phyloP scores from a whole-genome alignment of 2,329 filamentous ascomycete genomes.

The Paraphaeosphaeria sporulosa region DNA sequence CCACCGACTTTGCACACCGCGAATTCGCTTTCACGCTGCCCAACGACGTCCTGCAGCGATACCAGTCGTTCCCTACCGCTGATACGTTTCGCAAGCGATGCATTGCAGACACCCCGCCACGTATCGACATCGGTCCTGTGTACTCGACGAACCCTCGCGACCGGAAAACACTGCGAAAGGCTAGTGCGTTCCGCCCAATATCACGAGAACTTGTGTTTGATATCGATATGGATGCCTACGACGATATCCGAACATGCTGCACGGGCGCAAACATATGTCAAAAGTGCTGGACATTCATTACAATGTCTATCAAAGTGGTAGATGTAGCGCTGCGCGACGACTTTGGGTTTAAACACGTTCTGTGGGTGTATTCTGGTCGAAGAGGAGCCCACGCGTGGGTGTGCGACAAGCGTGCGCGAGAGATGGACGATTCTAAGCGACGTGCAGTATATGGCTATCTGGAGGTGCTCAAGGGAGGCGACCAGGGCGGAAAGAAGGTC shows the following conservation, averaged over 20 bases:
- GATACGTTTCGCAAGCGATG: conserved; percentile 89
- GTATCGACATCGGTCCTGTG: conserved; percentile 98
- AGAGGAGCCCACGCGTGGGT: conserved; percentile 98
- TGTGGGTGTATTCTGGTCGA: conserved; percentile 98
- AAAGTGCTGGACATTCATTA: conserved; percentile 97
- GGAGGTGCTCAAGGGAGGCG: conserved; percentile 85
- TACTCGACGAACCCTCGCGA: conserved; percentile 95
- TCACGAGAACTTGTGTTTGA: conserved; percentile 97
- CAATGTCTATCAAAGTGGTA: conserved; percentile 95
- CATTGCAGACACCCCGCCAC: conserved; percentile 83
- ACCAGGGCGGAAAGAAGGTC: conserved; percentile 85
- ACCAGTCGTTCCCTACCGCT: conserved; percentile 78
- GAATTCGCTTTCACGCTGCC: conserved; percentile 97
- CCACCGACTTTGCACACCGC: conserved; percentile 87
- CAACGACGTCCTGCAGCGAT: conserved; percentile 90
- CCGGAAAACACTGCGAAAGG: conserved; percentile 83
- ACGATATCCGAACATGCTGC: conserved; percentile 95
- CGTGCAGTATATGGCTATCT: conserved; percentile 88
- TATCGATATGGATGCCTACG: conserved; percentile 99
- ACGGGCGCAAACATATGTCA: conserved; percentile 90
- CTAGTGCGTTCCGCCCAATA: conserved; percentile 82
- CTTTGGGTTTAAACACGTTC: conserved; percentile 94
- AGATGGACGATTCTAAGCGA: conserved; percentile 84
- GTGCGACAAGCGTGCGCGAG: conserved; percentile 85
- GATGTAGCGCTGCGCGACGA: conserved; percentile 88